Conservation (phyloP, 352 stramenopile genomes). For the Poterioochromonas sp. region DNA sequence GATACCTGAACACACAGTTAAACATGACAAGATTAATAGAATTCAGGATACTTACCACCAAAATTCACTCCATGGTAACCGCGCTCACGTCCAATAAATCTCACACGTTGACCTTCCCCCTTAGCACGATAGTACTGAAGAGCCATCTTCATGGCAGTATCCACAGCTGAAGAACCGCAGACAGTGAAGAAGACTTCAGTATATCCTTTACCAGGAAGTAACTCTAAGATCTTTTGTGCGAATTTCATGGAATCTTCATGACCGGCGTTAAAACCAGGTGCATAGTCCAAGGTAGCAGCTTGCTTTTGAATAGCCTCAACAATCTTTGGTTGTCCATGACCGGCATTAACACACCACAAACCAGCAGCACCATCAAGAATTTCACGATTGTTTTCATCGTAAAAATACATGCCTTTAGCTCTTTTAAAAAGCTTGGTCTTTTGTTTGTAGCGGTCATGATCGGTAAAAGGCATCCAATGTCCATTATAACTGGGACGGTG, state of each 20-base stretch:
- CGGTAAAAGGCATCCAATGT: conserved; percentile 2
- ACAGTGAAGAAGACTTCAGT: conserved; percentile 75
- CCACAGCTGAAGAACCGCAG: conserved; percentile 67
- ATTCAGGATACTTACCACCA: no score
- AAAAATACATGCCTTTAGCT: neutral
- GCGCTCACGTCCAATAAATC: conserved; percentile 71
- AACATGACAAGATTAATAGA: no score
- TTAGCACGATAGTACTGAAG: conserved; percentile 61
- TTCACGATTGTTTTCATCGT: neutral
- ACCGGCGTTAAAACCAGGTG: conserved; percentile 55
- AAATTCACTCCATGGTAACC: conserved; percentile 73
- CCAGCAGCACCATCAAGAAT: neutral
- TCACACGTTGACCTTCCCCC: conserved; percentile 45
- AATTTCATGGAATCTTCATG: conserved; percentile 73
- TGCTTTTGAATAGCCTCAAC: conserved; percentile 36
- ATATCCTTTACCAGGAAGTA: conserved; percentile 59
- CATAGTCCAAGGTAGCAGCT: conserved; percentile 15
- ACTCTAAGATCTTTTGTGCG: conserved; percentile 54
- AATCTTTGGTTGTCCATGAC: conserved; percentile 28
- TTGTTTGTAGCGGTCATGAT: neutral
- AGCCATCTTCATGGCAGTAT: conserved; percentile 78
- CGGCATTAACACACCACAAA: conserved; percentile 35
- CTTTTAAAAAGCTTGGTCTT: neutral
- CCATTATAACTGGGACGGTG: neutral
- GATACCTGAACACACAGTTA: no score